Conservation (phyloP, 352 stramenopile species). For the Chrysophaeum taylorii region DNA sequence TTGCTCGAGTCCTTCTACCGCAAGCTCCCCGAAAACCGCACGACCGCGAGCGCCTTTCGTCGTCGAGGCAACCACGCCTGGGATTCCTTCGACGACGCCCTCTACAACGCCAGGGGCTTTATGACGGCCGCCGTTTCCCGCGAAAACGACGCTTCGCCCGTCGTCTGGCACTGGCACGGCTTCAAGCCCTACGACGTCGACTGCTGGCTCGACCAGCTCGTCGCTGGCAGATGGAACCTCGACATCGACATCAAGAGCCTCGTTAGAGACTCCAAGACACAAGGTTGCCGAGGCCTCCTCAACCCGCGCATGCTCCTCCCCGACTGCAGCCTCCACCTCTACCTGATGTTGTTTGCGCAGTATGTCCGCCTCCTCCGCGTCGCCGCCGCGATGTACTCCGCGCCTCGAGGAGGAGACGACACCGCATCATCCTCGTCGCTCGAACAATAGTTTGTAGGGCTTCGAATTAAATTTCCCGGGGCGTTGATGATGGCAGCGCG, state of each 20-base stretch:
- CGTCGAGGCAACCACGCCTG: not conserved
- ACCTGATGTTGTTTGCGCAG: not conserved
- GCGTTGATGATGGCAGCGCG: no score
- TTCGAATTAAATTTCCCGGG: no score
- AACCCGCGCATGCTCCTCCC: not conserved
- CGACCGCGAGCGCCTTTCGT: no score
- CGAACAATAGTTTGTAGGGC: no score
- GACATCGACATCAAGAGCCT: not conserved
- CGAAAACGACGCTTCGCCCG: not conserved
- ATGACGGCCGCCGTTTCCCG: not conserved
- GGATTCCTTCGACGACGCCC: not conserved
- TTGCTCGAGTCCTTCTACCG: slow-evolving; percentile 10
- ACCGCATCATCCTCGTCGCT: no score
- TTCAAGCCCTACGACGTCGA: slow-evolving; percentile 13
- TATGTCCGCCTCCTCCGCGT: not conserved
- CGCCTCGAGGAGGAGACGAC: no score
- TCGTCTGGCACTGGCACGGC: slow-evolving; percentile 14
- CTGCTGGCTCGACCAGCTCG: not conserved
- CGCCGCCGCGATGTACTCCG: slow-evolving; percentile 6
- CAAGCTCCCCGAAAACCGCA: not conserved
- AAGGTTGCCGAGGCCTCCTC: not conserved
- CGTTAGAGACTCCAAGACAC: not conserved
- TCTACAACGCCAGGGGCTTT: slow-evolving; percentile 10
- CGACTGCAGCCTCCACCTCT: not conserved
- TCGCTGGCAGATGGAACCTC: not conserved